Conservation (phyloP, 192 early-diverging fungal species). For the Umbelopsis ramanniana region DNA sequence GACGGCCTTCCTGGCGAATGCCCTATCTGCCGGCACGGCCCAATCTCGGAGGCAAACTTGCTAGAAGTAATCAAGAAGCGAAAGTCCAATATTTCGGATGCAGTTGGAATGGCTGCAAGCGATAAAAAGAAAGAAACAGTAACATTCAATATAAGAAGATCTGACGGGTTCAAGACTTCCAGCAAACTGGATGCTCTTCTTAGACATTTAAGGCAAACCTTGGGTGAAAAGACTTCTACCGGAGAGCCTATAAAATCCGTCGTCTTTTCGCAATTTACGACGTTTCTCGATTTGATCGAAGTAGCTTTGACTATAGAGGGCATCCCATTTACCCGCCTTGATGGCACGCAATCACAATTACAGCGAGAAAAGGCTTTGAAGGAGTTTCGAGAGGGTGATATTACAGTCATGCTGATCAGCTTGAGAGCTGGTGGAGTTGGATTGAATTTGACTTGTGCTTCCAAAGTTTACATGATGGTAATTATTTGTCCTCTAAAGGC, state of each 20-base stretch:
- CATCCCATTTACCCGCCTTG: conserved; percentile 71
- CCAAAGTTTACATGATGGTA: conserved; percentile 72
- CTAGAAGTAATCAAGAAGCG: conserved; percentile 41
- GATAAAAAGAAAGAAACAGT: not conserved
- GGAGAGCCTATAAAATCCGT: conserved; percentile 66
- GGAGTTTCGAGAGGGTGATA: conserved; percentile 58
- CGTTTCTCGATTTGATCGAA: conserved; percentile 78
- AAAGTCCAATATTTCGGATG: not conserved
- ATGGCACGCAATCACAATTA: conserved; percentile 73
- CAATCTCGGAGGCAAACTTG: conserved; percentile 48
- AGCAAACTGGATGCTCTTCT: conserved; percentile 57
- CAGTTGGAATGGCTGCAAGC: not conserved
- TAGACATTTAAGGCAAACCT: conserved; percentile 37
- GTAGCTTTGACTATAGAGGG: conserved; percentile 54
- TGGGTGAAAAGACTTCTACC: conserved; percentile 3
- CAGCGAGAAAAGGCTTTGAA: conserved; percentile 60
- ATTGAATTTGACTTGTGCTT: conserved; percentile 74
- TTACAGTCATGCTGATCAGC: conserved; percentile 65
- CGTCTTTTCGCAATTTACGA: conserved; percentile 95
- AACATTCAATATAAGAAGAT: conserved; percentile 28
- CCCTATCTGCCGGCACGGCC: conserved; percentile 55
- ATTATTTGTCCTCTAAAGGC: conserved; percentile 44
- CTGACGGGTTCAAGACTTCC: conserved; percentile 33
- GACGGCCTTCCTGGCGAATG: conserved; percentile 55
- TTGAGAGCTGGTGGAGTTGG: conserved; percentile 81